A percentile compares a stretch with the other conserved stretches of the same genome.
These are phyloP conservation scores for Venturiaceae sp. DNA, from an alignment of 2,329 filamentous ascomycete genomes.

Conservation along the genomic window DNA sequence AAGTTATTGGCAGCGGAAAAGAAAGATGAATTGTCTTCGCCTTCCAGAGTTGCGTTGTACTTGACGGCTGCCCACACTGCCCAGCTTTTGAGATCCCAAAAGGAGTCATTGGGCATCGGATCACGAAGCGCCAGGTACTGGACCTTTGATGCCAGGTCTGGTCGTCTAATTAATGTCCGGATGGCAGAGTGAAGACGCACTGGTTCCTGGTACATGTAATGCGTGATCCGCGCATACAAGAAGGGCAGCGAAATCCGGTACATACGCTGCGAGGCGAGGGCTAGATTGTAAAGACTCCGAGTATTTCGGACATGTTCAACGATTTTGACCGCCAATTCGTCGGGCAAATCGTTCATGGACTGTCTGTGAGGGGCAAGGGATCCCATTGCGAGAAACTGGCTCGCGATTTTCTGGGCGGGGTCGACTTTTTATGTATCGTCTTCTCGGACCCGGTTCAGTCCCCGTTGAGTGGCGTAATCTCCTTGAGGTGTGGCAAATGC, in stretches of 20 bases:
- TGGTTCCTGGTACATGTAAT: slow-evolving; percentile 7
- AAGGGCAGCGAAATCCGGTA: slow-evolving; percentile 2
- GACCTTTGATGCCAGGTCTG: slow-evolving; percentile 4
- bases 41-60: not conserved
- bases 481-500: not conserved
- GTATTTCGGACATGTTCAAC: not conserved
- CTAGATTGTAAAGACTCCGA: not conserved
- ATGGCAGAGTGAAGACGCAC: slow-evolving; percentile 1
- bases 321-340: slow-evolving; percentile 4
- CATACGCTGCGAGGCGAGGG: slow-evolving; percentile 1
- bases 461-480: not conserved
- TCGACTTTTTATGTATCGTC: not conserved
- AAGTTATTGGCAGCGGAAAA: not conserved
- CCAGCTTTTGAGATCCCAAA: slow-evolving; percentile 7
- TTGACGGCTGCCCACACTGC: slow-evolving; percentile 1
- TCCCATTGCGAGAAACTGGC: not conserved
- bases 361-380: not conserved
- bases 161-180: not conserved
- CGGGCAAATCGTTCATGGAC: slow-evolving; percentile 4
- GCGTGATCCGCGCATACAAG: slow-evolving; percentile 2
- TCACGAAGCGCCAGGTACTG: slow-evolving; percentile 1
- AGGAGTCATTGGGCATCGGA: not conserved
- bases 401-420: not conserved
- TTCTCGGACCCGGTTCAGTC: not conserved
- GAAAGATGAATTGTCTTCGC: slow-evolving; percentile 3